phyloP scores from a whole-genome alignment of 2,329 filamentous ascomycete species.

The Trichoderma sp. region DNA sequence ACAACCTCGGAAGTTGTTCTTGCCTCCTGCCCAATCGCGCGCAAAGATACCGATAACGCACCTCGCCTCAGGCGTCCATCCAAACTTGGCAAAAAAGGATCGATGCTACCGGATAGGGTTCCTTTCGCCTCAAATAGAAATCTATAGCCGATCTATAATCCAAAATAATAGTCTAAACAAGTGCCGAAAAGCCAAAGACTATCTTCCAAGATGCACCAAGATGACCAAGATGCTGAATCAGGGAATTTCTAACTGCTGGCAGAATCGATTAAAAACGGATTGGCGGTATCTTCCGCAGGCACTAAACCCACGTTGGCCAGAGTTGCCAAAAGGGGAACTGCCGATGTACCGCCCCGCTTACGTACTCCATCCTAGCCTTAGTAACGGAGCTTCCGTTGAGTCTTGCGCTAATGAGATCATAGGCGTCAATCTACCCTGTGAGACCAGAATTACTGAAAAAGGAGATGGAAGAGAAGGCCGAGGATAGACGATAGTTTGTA shows the following conservation, averaged over 20 bases:
- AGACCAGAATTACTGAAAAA: constrained; percentile 5
- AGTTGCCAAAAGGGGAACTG: constrained; percentile 4
- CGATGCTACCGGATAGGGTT: not conserved
- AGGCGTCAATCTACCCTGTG: not conserved
- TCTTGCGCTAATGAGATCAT: constrained; percentile 1
- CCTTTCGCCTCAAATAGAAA: not conserved
- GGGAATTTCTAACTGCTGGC: not conserved
- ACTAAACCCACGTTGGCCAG: not conserved
- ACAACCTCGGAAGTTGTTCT: not conserved
- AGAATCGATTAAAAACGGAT: not conserved
- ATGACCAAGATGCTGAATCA: not conserved
- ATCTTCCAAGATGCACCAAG: not conserved
- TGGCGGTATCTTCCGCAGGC: not conserved
- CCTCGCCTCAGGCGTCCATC: not conserved
- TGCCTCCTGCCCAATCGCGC: not conserved
- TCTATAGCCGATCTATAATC: not conserved
- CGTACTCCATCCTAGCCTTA: not conserved
- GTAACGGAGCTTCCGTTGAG: not conserved
- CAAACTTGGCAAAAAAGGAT: not conserved
- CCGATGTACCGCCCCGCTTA: not conserved
- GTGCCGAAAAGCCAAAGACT: not conserved
- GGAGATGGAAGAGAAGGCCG: constrained; percentile 4
- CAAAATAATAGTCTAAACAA: not conserved
- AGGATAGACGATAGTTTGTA: not conserved
- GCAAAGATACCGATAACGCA: not conserved